Conservation (phyloP, 169 alveolate genomes). For the Babesia bovis region DNA sequence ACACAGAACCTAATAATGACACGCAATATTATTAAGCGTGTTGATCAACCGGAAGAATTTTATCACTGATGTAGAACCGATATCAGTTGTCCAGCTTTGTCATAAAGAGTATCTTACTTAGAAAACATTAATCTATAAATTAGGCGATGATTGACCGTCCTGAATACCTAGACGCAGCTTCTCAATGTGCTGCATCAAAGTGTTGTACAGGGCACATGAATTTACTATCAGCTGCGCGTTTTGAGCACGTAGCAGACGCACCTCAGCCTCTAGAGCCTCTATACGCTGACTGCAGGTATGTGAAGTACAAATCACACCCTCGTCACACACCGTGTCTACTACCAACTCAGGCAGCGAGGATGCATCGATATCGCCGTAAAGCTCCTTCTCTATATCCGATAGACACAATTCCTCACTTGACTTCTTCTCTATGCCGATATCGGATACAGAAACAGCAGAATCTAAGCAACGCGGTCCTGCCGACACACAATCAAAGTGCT, state of each 20-base stretch:
- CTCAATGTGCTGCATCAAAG: slow-evolving; percentile 52
- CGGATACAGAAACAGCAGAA: not conserved
- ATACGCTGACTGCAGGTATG: not conserved
- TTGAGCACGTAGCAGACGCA: slow-evolving; percentile 46
- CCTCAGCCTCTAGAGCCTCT: slow-evolving; percentile 27
- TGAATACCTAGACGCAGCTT: slow-evolving; percentile 6
- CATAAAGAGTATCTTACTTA: no score
- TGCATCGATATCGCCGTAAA: not conserved
- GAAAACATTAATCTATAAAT: no score
- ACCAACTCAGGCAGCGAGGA: not conserved
- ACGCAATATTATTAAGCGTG: no score
- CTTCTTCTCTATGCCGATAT: not conserved
- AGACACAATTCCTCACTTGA: not conserved
- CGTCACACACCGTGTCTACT: not conserved
- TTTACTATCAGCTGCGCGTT: slow-evolving; percentile 55
- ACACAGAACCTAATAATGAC: no score
- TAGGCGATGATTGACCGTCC: not conserved
- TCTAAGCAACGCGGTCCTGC: not conserved
- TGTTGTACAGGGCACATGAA: slow-evolving; percentile 51
- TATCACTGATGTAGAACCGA: no score
- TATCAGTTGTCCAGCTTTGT: no score
- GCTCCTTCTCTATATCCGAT: not conserved
- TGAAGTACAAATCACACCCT: no score
- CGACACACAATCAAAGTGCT: slow-evolving; percentile 4
- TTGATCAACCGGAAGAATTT: no score